Conservation (phyloP, 1,139 yeast species). For the Geotrichum restrictum region DNA sequence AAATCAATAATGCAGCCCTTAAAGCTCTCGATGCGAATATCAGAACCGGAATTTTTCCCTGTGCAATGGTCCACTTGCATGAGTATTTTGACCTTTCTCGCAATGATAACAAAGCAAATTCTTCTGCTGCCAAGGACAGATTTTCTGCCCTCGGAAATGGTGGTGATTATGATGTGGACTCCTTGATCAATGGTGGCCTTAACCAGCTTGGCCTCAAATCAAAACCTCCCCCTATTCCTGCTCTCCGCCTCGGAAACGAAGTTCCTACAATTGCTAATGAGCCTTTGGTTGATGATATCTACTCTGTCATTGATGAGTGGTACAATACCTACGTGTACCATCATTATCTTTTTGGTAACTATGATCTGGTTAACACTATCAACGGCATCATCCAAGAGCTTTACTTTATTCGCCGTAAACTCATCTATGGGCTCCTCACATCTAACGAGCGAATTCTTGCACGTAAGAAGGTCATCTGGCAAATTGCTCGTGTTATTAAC, state of each 20-base stretch:
- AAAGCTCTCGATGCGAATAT: slow-evolving; percentile 32
- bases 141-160: slow-evolving; percentile 16
- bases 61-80: slow-evolving; percentile 29
- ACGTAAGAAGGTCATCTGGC: slow-evolving; percentile 55
- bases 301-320: slow-evolving; percentile 38
- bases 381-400: slow-evolving; percentile 45
- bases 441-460: slow-evolving; percentile 53
- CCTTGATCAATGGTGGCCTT: slow-evolving; percentile 13
- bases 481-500: slow-evolving; percentile 65
- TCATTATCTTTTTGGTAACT: slow-evolving; percentile 37
- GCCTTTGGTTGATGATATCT: slow-evolving; percentile 38
- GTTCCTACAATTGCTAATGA: slow-evolving; percentile 29
- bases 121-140: slow-evolving; percentile 13
- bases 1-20: slow-evolving; percentile 29
- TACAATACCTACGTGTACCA: slow-evolving; percentile 34
- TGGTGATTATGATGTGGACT: slow-evolving; percentile 17
- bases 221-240: slow-evolving; percentile 35
- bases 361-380: slow-evolving; percentile 37
- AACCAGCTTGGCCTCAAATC: slow-evolving; percentile 22
- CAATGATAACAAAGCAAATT: slow-evolving; percentile 14
- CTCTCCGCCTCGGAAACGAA: slow-evolving; percentile 32
- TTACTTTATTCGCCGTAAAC: slow-evolving; percentile 59
- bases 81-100: slow-evolving; percentile 31
- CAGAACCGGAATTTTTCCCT: slow-evolving; percentile 35
- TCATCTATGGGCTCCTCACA: slow-evolving; percentile 57